Base-by-base conservation (phyloP, 2,329 filamentous ascomycete genomes). In the Penicillium psychrosexuale region DNA sequence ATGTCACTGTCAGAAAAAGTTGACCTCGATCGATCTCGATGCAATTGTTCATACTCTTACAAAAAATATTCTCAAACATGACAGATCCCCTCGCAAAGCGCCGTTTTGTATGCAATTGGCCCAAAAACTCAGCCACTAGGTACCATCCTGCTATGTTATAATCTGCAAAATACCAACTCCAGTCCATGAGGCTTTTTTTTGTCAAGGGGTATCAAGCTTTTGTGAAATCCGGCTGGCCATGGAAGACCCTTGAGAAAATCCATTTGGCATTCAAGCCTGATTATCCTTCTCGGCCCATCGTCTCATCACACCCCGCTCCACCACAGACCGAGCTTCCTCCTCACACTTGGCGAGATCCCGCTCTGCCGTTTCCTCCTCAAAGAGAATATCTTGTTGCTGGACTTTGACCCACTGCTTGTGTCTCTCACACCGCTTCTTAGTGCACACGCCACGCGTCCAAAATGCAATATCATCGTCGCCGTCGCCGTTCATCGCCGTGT, bases 321-420 rank as follows among this genome's bases (percentile, higher is more conserved):
- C 72, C 33, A 78, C 67, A 8, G 70, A 69, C 43, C 71, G 70
- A 17, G 74, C 74, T 56, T 77, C 73, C 33, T 67, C 66, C 57
- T 77, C 73, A 55, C 71, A 75, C 53, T 66, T 71, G 28, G 59
- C 60, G 49, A 78, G 69, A 52, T 74, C 74, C 55, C 71, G 64
- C 48, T 69, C 62, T n/a, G 74, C 66, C 22, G 71, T 69, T 36
- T 69, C 68, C 58, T 76, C 69, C 47, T 78, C 76, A 47, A 78
- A 77, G 5, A 69, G 59, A 22, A 74, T 70, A 43, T 79, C 77
- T 36, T 77, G 72, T 58, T 77, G 74, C 55, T 77, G 74, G 5
- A 77, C 70, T 58, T 77, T 79, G 44, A 72, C 62, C 78, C 78
- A 79, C 51, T 76, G 74, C 50, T 75, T 75, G 56, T 80, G 78